phyloP scores from a whole-genome alignment of 345 rosid species.

The Mercurialis annua region DNA sequence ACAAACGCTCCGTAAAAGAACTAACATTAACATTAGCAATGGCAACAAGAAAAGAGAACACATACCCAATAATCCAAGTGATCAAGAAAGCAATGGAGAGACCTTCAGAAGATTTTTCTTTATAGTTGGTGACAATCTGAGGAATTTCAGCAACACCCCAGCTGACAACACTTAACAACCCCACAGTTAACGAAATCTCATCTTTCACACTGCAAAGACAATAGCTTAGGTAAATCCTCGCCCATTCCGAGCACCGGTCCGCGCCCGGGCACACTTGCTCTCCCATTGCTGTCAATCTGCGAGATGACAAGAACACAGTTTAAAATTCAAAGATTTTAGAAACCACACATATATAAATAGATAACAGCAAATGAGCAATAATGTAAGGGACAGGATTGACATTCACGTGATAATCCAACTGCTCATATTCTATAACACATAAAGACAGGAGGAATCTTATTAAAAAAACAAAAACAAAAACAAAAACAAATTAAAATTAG shows the following conservation, averaged over 20 bases:
- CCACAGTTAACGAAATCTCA: conserved; percentile 50
- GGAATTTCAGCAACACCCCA: conserved; percentile 89
- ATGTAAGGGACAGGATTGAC: too few relatives aligned
- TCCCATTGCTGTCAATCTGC: background rate
- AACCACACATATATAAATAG: too few relatives aligned
- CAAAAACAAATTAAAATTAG: too few relatives aligned
- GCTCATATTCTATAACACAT: too few relatives aligned
- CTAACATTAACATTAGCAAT: too few relatives aligned
- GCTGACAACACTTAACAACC: conserved; percentile 60
- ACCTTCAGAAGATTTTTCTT: conserved; percentile 66
- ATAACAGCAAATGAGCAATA: too few relatives aligned
- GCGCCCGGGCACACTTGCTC: conserved; percentile 28
- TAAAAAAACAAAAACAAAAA: too few relatives aligned
- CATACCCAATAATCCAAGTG: conserved; percentile 79
- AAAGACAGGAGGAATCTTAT: too few relatives aligned
- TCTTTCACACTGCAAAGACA: conserved; percentile 56
- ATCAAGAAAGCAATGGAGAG: conserved; percentile 72
- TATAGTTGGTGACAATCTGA: conserved; percentile 69
- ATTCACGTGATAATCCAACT: too few relatives aligned
- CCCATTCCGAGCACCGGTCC: conserved; percentile 49
- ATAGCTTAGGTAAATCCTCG: conserved; percentile 34
- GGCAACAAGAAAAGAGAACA: too few relatives aligned
- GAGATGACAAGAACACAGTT: background rate
- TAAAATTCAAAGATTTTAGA: too few relatives aligned
- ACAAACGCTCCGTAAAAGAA: too few relatives aligned